A percentile compares a stretch with the other conserved stretches of the same genome.
Evolutionary conservation across 495 filamentous ascomycete genomes (phyloP).

Genomic region (Neurospora terricola): DNA sequence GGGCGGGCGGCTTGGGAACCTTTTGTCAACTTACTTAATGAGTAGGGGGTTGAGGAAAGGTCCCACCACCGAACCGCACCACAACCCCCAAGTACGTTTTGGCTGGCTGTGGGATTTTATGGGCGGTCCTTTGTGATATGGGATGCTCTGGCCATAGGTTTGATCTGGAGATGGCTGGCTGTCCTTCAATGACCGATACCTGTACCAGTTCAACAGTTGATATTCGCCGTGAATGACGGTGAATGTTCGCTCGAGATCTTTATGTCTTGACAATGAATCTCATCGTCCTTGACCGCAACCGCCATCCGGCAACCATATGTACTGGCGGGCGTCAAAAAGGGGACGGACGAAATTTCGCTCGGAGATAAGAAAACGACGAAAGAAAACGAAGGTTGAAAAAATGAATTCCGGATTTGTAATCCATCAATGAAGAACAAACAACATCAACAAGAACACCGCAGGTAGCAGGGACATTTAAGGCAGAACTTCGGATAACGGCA

Average conservation of each 20-base stretch:
- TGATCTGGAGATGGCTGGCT: neutral
- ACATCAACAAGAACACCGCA: neutral
- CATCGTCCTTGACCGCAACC: neutral
- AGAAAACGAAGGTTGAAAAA: neutral
- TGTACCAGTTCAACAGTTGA: too few species aligned
- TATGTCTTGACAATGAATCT: neutral
- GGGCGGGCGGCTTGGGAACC: too few species aligned
- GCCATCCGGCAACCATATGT: too few species aligned
- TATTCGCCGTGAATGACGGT: neutral
- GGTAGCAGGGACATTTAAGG: neutral
- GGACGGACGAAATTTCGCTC: too few species aligned
- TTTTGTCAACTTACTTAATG: too few species aligned
- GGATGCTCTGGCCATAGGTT: neutral
- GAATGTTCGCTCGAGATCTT: neutral
- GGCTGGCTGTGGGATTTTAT: neutral
- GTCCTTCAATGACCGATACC: neutral
- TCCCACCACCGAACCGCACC: too few species aligned
- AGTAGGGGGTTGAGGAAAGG: too few species aligned
- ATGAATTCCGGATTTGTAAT: neutral
- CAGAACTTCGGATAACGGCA: neutral
- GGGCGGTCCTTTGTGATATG: neutral
- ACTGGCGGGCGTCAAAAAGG: too few species aligned
- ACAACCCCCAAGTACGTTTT: too few species aligned
- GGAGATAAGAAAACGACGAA: neutral
- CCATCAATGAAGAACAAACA: neutral